Evolutionary conservation across 2,329 filamentous ascomycete genomes (phyloP).

Genomic region (Beauveria varroae): DNA sequence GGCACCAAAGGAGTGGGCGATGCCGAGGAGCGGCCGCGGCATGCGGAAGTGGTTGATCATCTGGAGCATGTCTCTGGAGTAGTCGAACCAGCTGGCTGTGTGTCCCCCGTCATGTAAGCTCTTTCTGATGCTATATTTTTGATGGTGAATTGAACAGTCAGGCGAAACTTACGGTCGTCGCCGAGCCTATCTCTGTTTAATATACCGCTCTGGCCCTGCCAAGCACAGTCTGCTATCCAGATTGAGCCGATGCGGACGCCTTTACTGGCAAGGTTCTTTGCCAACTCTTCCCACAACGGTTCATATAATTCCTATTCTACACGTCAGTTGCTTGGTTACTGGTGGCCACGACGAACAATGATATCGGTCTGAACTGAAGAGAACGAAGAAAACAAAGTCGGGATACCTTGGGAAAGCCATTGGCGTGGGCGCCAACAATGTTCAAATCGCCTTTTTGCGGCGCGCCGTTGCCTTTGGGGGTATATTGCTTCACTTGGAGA

Average conservation of each 20-base stretch:
- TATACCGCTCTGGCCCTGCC: slow-evolving; percentile 72
- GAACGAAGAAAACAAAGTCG: too few relatives aligned
- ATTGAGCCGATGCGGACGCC: slow-evolving; percentile 70
- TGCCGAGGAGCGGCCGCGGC: slow-evolving; percentile 72
- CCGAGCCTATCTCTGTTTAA: slow-evolving; percentile 71
- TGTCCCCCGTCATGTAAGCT: not conserved
- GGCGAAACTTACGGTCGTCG: slow-evolving; percentile 63
- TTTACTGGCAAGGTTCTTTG: slow-evolving; percentile 45
- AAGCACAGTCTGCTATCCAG: slow-evolving; percentile 85
- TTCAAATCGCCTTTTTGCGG: slow-evolving; percentile 73
- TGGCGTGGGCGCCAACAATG: slow-evolving; percentile 80
- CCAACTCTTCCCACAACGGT: slow-evolving; percentile 79
- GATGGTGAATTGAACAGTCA: not conserved
- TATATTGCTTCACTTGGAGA: slow-evolving; percentile 82
- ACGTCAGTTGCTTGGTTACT: not conserved
- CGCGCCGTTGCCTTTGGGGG: slow-evolving; percentile 59
- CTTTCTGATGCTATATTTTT: not conserved
- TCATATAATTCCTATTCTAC: slow-evolving; percentile 75
- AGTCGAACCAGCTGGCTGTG: slow-evolving; percentile 78
- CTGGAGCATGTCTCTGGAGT: slow-evolving; percentile 74
- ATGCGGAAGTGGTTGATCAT: slow-evolving; percentile 77
- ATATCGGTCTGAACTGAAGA: not conserved
- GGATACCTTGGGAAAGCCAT: slow-evolving; percentile 80
- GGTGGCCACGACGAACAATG: too few relatives aligned
- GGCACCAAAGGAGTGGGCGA: slow-evolving; percentile 87